Conservation (phyloP, 306 rosid genomes). For the Begonia peltatifolia region DNA sequence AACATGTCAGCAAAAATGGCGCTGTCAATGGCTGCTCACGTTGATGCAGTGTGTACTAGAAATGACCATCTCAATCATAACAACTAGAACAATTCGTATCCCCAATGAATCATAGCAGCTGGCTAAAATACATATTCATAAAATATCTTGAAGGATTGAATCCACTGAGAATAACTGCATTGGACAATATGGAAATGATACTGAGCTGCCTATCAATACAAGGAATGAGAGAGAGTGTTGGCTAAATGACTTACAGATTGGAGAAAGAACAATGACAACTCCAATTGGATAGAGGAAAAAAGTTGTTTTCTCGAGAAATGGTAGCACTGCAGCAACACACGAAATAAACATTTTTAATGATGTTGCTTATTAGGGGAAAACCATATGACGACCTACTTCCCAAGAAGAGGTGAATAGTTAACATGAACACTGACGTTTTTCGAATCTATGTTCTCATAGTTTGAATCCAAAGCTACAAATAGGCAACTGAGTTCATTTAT, state of each 20-base stretch:
- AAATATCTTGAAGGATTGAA: conserved; percentile 97
- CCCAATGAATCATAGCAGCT: conserved; percentile 30
- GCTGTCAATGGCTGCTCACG: no score
- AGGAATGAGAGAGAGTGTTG: background rate
- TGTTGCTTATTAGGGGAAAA: background rate
- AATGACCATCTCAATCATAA: no score
- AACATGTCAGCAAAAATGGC: no score
- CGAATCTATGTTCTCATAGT: no score
- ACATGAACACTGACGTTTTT: no score
- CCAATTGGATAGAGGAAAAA: conserved; percentile 93
- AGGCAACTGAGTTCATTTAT: no score
- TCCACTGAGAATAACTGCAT: conserved; percentile 90
- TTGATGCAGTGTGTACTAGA: no score
- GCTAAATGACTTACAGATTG: conserved; percentile 71
- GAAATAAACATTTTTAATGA: background rate
- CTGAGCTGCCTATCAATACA: no score
- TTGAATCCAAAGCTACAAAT: no score
- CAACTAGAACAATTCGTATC: conserved; percentile 12
- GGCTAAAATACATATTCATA: conserved; percentile 81
- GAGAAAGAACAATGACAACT: conserved; percentile 73
- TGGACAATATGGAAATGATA: conserved; percentile 1
- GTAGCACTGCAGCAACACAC: conserved; percentile 52
- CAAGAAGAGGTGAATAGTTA: no score
- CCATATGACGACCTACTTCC: background rate
- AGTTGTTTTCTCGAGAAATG: conserved; percentile 92